Evolutionary conservation across 371 early-diverging fungal genomes (phyloP), one percentile per base, ranked within the genome.

Genomic region (Lichtheimia ramosa): DNA sequence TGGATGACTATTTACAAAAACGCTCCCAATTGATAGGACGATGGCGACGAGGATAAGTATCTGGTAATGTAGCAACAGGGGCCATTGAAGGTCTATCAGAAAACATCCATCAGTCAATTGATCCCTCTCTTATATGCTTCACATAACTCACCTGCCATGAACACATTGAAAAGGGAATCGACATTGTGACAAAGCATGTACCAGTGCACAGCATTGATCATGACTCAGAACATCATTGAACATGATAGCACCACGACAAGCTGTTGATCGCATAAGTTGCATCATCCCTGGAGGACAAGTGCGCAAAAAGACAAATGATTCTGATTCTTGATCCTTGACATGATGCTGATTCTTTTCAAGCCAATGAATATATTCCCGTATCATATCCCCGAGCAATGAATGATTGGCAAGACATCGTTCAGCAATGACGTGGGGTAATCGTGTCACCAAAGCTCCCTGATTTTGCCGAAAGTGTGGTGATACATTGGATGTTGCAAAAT

Each of bases 181-280:
- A 51, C 91, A 89, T 1, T 65, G 51, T 0, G 85, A 62, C 13
- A 92, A 61, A 14, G 77, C 65, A 5, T 65, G 48, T 2, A 91
- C 70, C n/a, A 92, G 56, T 13, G 61, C 53, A 49, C 66, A 56
- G 62, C 91, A 91, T 57, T 85, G 68, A 0, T 70, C 65, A 7
- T 59, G 10, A 0, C 73, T 65, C 2, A 93, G 69, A 18, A 54
- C 58, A 41, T 89, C 88, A 49, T 92, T 92, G 64, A 91, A 91
- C 89, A 85, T 91, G 34, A 93, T 87, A 2, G 93, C 91, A 40
- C 89, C 73, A 55, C 90, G 69, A 64, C 93, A 92, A 5, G 93
- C 91, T 64, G 84, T 89, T 2, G 90, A 90, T 58, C 90, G 86
- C 21, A 91, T 57, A 24, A 90, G 80, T 16, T 87, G 82, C 61